phyloP scores from a whole-genome alignment of 768 basidiomycete genomes.

The Pleurotus giganteus region DNA sequence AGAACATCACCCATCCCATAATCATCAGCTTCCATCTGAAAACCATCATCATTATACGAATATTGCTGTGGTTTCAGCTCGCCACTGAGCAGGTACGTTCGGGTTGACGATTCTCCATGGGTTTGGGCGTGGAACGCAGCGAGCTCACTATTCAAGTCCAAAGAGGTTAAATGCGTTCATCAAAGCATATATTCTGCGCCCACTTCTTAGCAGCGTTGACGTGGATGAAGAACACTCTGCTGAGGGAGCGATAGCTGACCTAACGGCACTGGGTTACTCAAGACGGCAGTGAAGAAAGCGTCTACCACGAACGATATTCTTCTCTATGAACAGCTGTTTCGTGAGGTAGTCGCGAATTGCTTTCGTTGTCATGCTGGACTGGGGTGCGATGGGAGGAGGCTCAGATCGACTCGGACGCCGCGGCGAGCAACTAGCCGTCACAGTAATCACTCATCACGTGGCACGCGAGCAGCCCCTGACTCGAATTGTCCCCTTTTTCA shows the following conservation, averaged over 20 bases:
- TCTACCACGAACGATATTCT: conserved; percentile 39
- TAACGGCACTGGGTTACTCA: conserved; percentile 22
- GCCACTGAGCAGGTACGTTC: conserved; percentile 75
- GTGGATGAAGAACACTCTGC: conserved; percentile 66
- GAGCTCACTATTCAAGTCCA: conserved; percentile 50
- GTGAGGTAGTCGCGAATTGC: conserved; percentile 45
- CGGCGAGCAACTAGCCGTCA: too few species aligned
- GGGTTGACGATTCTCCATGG: conserved; percentile 42
- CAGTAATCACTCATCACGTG: too few species aligned
- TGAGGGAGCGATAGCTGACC: conserved; percentile 81
- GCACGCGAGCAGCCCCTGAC: too few species aligned
- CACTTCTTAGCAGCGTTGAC: conserved; percentile 82
- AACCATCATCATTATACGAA: conserved; percentile 5
- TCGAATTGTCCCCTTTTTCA: too few species aligned
- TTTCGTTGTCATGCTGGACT: conserved; percentile 37
- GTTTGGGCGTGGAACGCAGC: conserved; percentile 52
- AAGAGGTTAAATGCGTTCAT: neutral
- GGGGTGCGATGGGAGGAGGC: too few species aligned
- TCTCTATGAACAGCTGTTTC: conserved; percentile 50
- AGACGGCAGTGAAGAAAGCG: neutral
- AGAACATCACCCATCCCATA: neutral
- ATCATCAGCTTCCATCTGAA: conserved; percentile 8
- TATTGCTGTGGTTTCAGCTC: conserved; percentile 29
- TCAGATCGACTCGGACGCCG: too few species aligned
- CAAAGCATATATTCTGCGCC: conserved; percentile 15